These are phyloP conservation scores for Iberis pinnata DNA, from an alignment of 345 rosid species.

Conservation along the genomic window DNA sequence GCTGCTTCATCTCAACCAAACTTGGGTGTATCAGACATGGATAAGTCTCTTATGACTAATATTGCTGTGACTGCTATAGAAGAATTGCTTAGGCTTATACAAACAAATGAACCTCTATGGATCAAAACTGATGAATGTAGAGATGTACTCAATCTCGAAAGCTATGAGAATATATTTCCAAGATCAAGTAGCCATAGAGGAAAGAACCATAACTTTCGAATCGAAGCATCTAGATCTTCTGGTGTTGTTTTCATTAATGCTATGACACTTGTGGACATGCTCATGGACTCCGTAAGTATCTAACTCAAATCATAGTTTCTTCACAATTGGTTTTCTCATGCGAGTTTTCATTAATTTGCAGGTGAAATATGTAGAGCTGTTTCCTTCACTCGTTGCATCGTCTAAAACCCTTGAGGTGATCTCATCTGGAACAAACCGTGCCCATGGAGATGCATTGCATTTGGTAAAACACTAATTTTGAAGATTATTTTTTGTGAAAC, in stretches of 20 bases:
- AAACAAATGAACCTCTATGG: conserved; percentile 81
- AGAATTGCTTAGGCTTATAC: conserved; percentile 74
- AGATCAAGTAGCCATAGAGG: conserved; percentile 40
- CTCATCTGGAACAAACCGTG: conserved; percentile 48
- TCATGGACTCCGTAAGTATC: conserved; percentile 76
- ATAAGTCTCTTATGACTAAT: conserved; percentile 78
- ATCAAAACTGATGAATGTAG: conserved; percentile 45
- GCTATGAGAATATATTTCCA: conserved; percentile 55
- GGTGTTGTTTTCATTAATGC: conserved; percentile 75
- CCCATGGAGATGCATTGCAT: conserved; percentile 37
- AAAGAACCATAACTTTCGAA: conserved; percentile 51
- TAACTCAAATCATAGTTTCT: conserved; percentile 4
- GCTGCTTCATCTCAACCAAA: conserved; percentile 38
- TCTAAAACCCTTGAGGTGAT: conserved; percentile 67
- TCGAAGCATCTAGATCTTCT: conserved; percentile 77
- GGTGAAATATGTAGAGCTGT: conserved; percentile 71
- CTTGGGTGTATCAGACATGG: conserved; percentile 63
- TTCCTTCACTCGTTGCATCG: conserved; percentile 58
- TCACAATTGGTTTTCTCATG: neutral
- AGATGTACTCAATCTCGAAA: conserved; percentile 60
- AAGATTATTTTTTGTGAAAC: neutral
- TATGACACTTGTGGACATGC: conserved; percentile 71
- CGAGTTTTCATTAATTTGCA: conserved; percentile 26
- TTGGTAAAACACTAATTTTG: conserved; percentile 8
- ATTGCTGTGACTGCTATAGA: conserved; percentile 68